A percentile compares a stretch with the other conserved stretches of the same genome.
Conservation (phyloP, 495 filamentous ascomycete species). For the Neurospora sublineolata region DNA sequence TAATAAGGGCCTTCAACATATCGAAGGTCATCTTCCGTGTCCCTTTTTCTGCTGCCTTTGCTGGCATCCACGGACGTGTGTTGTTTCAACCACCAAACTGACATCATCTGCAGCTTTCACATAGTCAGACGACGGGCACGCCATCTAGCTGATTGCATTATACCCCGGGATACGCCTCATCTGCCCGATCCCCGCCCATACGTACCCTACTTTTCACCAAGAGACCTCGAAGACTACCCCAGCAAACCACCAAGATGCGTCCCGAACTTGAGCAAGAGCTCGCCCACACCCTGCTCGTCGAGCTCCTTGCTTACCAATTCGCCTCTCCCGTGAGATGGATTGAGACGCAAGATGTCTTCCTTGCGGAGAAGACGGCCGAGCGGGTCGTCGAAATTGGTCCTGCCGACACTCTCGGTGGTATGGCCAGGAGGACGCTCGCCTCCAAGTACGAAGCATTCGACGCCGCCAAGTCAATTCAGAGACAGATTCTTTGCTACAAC, state of each 20-base stretch:
- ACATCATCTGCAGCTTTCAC: neutral
- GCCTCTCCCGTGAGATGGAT: constrained; percentile 98
- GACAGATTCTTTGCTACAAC: constrained; percentile 98
- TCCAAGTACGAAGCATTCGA: constrained; percentile 99
- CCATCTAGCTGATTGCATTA: neutral
- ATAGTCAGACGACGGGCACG: neutral
- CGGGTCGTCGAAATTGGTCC: constrained; percentile 96
- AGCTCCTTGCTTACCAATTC: constrained; percentile 98
- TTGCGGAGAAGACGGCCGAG: constrained; percentile 89
- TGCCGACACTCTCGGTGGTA: constrained; percentile 93
- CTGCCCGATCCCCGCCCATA: neutral
- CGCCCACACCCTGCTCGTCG: constrained; percentile 90
- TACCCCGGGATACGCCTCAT: neutral
- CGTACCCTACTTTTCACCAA: neutral
- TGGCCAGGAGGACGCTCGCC: constrained; percentile 92
- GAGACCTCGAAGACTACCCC: neutral
- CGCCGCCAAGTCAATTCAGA: constrained; percentile 85
- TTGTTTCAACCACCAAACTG: neutral
- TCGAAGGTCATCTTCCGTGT: neutral
- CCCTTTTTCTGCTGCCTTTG: neutral
- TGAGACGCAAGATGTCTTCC: constrained; percentile 98
- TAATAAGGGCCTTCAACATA: neutral
- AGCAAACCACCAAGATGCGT: constrained; percentile 54
- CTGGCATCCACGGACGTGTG: neutral
- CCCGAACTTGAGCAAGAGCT: constrained; percentile 98